These are phyloP conservation scores for Pythium chondricola DNA, from an alignment of 352 stramenopile species.

Conservation along the genomic window DNA sequence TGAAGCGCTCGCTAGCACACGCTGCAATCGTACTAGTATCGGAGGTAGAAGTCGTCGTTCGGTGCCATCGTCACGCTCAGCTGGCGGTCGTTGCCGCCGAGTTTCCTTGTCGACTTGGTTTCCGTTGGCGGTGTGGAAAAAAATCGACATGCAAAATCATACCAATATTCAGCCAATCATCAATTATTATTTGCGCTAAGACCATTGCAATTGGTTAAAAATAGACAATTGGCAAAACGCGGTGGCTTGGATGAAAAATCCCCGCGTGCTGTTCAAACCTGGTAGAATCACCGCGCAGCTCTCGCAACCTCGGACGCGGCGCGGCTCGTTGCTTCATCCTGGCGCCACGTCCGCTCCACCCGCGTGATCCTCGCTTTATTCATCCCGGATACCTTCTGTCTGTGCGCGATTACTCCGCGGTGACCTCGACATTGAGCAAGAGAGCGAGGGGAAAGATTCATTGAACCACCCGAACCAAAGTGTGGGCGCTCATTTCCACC, in stretches of 20 bases:
- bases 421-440: no score
- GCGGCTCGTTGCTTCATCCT: background rate
- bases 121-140: background rate
- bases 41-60: constrained; percentile 82
- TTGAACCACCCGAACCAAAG: no score
- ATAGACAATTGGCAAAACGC: constrained; percentile 3
- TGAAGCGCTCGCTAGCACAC: no score
- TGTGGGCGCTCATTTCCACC: no score
- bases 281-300: background rate
- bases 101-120: constrained; percentile 11
- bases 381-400: background rate
- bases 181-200: background rate
- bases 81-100: constrained; percentile 1
- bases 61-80: constrained; percentile 32
- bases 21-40: constrained; percentile 83
- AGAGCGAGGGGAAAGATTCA: no score
- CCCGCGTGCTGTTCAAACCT: constrained; percentile 18
- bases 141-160: background rate
- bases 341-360: background rate
- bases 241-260: constrained; percentile 16
- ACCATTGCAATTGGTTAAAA: constrained; percentile 13
- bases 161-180: constrained; percentile 4
- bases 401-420: background rate
- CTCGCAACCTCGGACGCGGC: no score
- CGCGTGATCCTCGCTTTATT: background rate